Evolutionary conservation across 2,329 filamentous ascomycete genomes (phyloP).

Genomic region (Aspergillus ruber): DNA sequence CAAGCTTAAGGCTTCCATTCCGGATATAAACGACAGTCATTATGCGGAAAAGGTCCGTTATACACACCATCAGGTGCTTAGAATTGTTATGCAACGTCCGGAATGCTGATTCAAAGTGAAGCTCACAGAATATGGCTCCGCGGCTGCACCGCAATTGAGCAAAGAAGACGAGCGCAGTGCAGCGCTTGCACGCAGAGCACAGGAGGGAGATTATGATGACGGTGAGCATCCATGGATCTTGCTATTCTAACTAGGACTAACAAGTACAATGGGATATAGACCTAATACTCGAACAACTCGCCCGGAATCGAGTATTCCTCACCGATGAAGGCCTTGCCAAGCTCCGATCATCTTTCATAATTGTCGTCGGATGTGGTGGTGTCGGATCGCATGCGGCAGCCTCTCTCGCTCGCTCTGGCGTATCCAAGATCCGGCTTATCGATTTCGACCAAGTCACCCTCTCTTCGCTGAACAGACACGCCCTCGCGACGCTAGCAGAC

Average conservation of each 20-base stretch:
- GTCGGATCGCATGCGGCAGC: constrained; percentile 89
- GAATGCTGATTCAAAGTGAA: constrained; percentile 36
- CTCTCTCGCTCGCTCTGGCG: constrained; percentile 80
- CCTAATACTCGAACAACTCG: constrained; percentile 88
- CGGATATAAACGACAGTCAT: constrained; percentile 47
- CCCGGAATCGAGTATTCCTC: constrained; percentile 86
- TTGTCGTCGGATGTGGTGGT: constrained; percentile 88
- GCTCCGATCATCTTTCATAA: constrained; percentile 73
- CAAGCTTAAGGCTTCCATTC: constrained; percentile 57
- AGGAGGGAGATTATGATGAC: constrained; percentile 59
- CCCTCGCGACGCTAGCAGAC: constrained; percentile 86
- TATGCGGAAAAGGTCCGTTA: constrained; percentile 43
- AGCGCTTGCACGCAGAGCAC: constrained; percentile 53
- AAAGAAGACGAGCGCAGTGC: constrained; percentile 54
- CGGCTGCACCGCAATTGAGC: constrained; percentile 21
- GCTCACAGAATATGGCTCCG: constrained; percentile 46
- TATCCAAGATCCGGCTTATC: constrained; percentile 78
- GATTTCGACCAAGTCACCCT: constrained; percentile 98
- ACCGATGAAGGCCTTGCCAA: constrained; percentile 72
- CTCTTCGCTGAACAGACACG: constrained; percentile 90
- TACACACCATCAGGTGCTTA: background rate
- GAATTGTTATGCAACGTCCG: background rate
- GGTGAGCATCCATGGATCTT: constrained; percentile 31
- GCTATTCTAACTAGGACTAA: constrained; percentile 3
- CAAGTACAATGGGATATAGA: constrained; percentile 43